Conservation (phyloP, 1,139 yeast species). For the Scheffersomyces segobiensis region DNA sequence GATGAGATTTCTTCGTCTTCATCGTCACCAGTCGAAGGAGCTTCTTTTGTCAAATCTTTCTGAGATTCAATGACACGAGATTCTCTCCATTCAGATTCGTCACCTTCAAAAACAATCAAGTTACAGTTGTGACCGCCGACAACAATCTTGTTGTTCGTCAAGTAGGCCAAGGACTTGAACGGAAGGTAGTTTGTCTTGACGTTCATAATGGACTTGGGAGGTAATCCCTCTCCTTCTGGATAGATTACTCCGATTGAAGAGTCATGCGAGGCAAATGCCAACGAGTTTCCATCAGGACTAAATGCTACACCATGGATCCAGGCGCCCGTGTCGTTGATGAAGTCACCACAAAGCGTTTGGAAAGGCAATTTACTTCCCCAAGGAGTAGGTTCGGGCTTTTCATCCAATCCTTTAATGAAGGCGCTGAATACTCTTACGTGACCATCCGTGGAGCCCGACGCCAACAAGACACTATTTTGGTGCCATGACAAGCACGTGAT, state of each 20-base stretch:
- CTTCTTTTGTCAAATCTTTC: slow-evolving; percentile 44
- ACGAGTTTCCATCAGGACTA: slow-evolving; percentile 73
- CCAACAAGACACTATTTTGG: slow-evolving; percentile 84
- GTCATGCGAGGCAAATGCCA: slow-evolving; percentile 81
- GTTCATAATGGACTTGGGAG: slow-evolving; percentile 40
- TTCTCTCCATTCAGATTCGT: slow-evolving; percentile 67
- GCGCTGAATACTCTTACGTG: slow-evolving; percentile 94
- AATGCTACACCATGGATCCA: slow-evolving; percentile 94
- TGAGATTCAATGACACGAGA: slow-evolving; percentile 62
- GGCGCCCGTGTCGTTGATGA: slow-evolving; percentile 71
- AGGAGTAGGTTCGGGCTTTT: slow-evolving; percentile 74
- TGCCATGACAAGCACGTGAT: slow-evolving; percentile 91
- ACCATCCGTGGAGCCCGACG: slow-evolving; percentile 94
- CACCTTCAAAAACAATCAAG: slow-evolving; percentile 81
- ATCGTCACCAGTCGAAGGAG: slow-evolving; percentile 27
- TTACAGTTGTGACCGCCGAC: slow-evolving; percentile 95
- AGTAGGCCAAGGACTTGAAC: slow-evolving; percentile 72
- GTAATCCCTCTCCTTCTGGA: slow-evolving; percentile 70
- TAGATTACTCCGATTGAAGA: slow-evolving; percentile 75
- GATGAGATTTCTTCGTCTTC: slow-evolving; percentile 65
- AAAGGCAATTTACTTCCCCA: slow-evolving; percentile 98
- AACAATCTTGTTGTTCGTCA: slow-evolving; percentile 62
- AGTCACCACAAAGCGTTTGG: slow-evolving; percentile 90
- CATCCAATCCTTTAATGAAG: slow-evolving; percentile 84
- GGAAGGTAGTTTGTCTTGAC: slow-evolving; percentile 80